Evolutionary conservation across 352 stramenopile genomes (phyloP).

Genomic region (Phytophthora rubi): DNA sequence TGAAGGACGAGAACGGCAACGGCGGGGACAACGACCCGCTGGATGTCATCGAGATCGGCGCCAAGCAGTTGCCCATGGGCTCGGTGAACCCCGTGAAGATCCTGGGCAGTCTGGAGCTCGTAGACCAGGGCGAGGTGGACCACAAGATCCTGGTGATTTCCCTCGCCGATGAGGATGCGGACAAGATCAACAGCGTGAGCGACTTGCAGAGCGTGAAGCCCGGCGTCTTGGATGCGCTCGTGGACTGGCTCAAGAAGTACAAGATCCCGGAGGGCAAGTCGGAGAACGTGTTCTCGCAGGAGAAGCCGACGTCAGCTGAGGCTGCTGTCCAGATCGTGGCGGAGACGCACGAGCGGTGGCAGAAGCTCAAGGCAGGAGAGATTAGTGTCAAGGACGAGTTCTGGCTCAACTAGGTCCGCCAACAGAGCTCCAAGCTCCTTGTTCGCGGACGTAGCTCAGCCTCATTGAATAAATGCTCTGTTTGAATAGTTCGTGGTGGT

Average conservation of each 20-base stretch:
- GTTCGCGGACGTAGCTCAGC: slow-evolving; percentile 28
- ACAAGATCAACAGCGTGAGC: slow-evolving; percentile 84
- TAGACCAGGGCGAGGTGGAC: slow-evolving; percentile 99
- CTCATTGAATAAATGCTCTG: slow-evolving; percentile 34
- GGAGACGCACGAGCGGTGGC: slow-evolving; percentile 75
- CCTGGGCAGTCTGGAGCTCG: slow-evolving; percentile 96
- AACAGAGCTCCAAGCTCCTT: slow-evolving; percentile 19
- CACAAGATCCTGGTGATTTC: slow-evolving; percentile 98
- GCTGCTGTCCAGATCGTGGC: slow-evolving; percentile 71
- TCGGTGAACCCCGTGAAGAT: slow-evolving; percentile 97
- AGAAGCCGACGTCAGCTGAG: slow-evolving; percentile 56
- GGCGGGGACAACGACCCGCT: slow-evolving; percentile 98
- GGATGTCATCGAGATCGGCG: slow-evolving; percentile 99
- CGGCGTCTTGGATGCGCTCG: slow-evolving; percentile 86
- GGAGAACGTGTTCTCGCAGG: slow-evolving; percentile 92
- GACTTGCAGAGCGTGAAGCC: slow-evolving; percentile 94
- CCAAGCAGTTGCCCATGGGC: slow-evolving; percentile 92
- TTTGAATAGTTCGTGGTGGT: slow-evolving; percentile 30
- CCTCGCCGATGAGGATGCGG: slow-evolving; percentile 85
- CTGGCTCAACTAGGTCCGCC: slow-evolving; percentile 48
- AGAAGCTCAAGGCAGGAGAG: slow-evolving; percentile 68
- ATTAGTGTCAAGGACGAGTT: slow-evolving; percentile 73
- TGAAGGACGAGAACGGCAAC: slow-evolving; percentile 87
- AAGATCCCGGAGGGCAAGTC: slow-evolving; percentile 98
- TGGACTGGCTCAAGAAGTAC: slow-evolving; percentile 98